Evolutionary conservation across 2,329 filamentous ascomycete genomes (phyloP).

Genomic region (Colletotrichum sp.): DNA sequence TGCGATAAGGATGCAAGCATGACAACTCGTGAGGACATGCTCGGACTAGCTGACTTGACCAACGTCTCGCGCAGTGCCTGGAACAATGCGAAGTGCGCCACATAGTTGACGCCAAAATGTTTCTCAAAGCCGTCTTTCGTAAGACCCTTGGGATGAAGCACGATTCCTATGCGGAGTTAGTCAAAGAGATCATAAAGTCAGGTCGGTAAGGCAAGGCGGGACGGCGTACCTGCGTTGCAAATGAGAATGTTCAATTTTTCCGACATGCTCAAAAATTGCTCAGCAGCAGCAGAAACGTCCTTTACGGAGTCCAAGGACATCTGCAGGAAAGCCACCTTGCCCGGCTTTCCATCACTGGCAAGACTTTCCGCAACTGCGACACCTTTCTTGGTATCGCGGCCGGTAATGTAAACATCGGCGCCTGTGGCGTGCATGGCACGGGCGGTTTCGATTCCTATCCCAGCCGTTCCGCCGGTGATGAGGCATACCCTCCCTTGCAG

Average conservation of each 20-base stretch:
- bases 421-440: slow-evolving; percentile 47
- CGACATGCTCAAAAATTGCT: not conserved
- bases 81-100: slow-evolving; percentile 60
- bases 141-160: slow-evolving; percentile 23
- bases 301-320: not conserved
- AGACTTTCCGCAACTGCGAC: slow-evolving; percentile 24
- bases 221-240: not conserved
- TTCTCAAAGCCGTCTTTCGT: slow-evolving; percentile 28
- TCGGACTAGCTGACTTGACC: slow-evolving; percentile 24
- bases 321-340: not conserved
- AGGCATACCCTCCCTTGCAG: slow-evolving; percentile 39
- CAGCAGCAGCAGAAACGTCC: not conserved
- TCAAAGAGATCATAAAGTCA: not conserved
- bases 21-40: slow-evolving; percentile 34
- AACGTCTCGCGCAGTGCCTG: slow-evolving; percentile 51
- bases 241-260: not conserved
- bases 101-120: slow-evolving; percentile 58
- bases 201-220: not conserved
- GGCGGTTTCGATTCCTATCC: slow-evolving; percentile 48
- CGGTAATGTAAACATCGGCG: slow-evolving; percentile 47
- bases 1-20: slow-evolving; percentile 35
- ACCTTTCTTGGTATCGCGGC: slow-evolving; percentile 37
- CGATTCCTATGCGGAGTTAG: not conserved
- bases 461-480: slow-evolving; percentile 46
- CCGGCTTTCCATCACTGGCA: not conserved